A percentile compares a stretch with the other conserved stretches of the same genome.
Conservation (phyloP, 2,329 filamentous ascomycete species). For the Aspergillus sp. region DNA sequence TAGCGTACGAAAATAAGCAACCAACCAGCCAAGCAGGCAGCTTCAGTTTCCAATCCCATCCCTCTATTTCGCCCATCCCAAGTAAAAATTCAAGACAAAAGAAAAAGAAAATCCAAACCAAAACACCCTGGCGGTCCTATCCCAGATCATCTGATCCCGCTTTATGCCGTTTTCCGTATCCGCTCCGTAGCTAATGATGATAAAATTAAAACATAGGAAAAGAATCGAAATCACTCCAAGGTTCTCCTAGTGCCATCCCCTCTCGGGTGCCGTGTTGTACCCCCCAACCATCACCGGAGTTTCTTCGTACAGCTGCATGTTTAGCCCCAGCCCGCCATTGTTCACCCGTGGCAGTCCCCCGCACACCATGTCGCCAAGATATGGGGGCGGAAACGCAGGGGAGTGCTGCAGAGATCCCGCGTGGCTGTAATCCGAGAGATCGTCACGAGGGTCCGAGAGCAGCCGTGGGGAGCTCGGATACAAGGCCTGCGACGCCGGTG, state of each 20-base stretch:
- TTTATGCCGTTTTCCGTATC: constrained; percentile 14
- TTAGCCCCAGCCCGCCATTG: constrained; percentile 26
- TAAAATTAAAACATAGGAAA: neutral
- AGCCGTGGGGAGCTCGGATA: constrained; percentile 41
- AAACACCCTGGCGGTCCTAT: neutral
- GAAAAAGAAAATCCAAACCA: neutral
- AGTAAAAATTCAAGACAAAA: neutral
- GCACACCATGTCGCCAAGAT: constrained; percentile 37
- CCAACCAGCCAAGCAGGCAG: neutral
- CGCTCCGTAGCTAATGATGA: constrained; percentile 5
- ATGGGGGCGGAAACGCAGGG: constrained; percentile 41
- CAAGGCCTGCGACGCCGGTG: constrained; percentile 35
- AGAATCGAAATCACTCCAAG: neutral
- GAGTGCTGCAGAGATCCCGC: constrained; percentile 35
- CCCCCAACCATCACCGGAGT: constrained; percentile 35
- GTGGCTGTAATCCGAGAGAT: constrained; percentile 34
- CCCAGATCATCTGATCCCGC: neutral
- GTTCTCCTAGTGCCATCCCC: constrained; percentile 34
- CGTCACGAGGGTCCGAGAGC: constrained; percentile 37
- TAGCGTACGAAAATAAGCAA: neutral
- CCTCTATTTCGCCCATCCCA: neutral
- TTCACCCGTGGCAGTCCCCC: constrained; percentile 32
- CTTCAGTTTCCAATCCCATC: neutral
- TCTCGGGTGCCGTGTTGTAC: constrained; percentile 37
- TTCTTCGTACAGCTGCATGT: constrained; percentile 36